Base-by-base conservation (phyloP, 2,329 filamentous ascomycete species). In the Waltergamsia citrina region DNA sequence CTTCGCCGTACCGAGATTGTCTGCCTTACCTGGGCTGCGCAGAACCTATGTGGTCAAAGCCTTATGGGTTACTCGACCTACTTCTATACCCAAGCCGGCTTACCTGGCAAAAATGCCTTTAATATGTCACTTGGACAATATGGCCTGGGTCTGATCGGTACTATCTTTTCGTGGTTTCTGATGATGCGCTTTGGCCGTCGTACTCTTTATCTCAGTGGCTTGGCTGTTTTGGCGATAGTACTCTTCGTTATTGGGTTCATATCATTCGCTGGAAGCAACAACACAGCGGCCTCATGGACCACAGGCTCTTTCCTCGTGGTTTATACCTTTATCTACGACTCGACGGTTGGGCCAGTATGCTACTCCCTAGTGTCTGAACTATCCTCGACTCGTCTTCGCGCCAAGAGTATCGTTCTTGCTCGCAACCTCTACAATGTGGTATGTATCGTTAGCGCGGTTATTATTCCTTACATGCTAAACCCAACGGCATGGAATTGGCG, bases 241-340 rank as follows among this genome's bases (percentile, higher is more conserved):
- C 48, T 65, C 14, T 48, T 54, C 34, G 42, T 53, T 24, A 57
- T 65, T 22, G 62, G 60, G 12, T 47, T 59, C 18, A 67, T 87
- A 1, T 81, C 18, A 12, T 25, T 33, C 25, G 22, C 31, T 3
- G 71, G 76, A 0, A 58, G 12, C 14, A 26, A 10, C 15, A 22
- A 9, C 11, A 17, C 11, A 14, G 14, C 22, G 16, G 6, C 19
- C 34, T 22, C 17, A 12, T 32, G 37, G 18, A 25, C 25, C 14
- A 33, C 29, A 27, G 37, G 33, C n/a, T 21, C 22, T 19, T 21
- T 38, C 22, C 30, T 33, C 16, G 24, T 36, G 23, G 51, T 57
- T 23, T 59, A 55, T 49, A 62, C 59, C 34, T 49, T 43, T 18
- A 31, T 35, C 12, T 45, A 44, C 38, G 37, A 43, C 26, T 24